Base-by-base conservation (phyloP, 345 rosid species). In the Syzygium jambos region DNA sequence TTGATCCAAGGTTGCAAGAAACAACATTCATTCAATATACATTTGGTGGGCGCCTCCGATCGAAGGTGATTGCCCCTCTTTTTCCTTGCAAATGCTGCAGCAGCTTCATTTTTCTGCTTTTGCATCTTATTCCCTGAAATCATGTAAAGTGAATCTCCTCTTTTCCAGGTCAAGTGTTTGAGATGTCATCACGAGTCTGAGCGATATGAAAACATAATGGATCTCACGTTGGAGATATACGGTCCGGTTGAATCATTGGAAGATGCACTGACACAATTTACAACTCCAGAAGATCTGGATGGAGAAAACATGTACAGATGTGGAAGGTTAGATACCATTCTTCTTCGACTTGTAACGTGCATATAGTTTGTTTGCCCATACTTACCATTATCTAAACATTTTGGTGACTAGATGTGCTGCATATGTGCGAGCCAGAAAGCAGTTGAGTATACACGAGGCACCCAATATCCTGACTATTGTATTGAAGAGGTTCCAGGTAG, bases 301-400 rank as follows among this genome's bases (percentile, higher is more conserved):
- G 98, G 98, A 87, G 98, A 96, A 88, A 96, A 96, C 90, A 96
- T 95, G 98, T 96, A 95, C 85, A 90, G 96, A 95, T 96, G 98
- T 91, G 95, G 94, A 93, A 96, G 97, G 98, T 96, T 57, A 82
- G 91, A 87, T 88, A 41, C 57, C 86, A 34, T 85, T 57, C 51
- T 85, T 52, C 23, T 11, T 53, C 25, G 21, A 85, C n/a, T 30
- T 85, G 41, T 53, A 38, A 73, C 3, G 15, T 73, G 43, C 49
- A 73, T 2, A 9, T 73, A 38, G 19, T 73, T 73, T 19, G 82
- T 73, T 38, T 73, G 82, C 82, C 80, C 49, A 73, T 38, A 38
- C 82, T 73, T 38, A 73, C 82, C 82, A 73, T 73, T 73, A 38
- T 73, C 15, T 73, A 73, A 73, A 73, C 49, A 38, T 73, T 73